Conservation (phyloP, 2,329 filamentous ascomycete species). For the Penicillium sp. region DNA sequence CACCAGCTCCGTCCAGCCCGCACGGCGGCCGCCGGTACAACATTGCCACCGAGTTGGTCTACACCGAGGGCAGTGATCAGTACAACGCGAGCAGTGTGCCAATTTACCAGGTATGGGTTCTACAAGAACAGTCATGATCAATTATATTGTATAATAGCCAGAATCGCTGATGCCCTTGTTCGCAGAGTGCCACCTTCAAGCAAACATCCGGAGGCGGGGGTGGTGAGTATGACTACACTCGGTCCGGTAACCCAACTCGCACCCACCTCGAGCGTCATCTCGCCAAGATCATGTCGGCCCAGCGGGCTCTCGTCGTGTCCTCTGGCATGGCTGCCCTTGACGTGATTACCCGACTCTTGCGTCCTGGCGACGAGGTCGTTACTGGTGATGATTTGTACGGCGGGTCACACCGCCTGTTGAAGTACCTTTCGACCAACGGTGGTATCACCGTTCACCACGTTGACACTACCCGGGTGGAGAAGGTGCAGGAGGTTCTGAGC, state of each 20-base stretch:
- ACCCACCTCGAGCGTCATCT: constrained; percentile 95
- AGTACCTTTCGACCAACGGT: constrained; percentile 83
- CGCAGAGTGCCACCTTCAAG: constrained; percentile 90
- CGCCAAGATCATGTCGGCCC: constrained; percentile 98
- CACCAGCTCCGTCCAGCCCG: constrained; percentile 89
- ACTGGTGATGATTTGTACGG: constrained; percentile 97
- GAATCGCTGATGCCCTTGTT: not conserved
- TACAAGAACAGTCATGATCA: not conserved
- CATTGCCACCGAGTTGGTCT: constrained; percentile 92
- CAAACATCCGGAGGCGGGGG: constrained; percentile 77
- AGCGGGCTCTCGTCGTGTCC: constrained; percentile 85
- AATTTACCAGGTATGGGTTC: constrained; percentile 74
- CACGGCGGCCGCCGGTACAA: constrained; percentile 84
- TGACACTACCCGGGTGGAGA: constrained; percentile 79
- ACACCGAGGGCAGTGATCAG: constrained; percentile 93
- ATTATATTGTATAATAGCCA: not conserved
- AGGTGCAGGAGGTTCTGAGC: constrained; percentile 67
- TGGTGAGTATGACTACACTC: constrained; percentile 96
- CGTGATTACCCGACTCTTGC: constrained; percentile 86
- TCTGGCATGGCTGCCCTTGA: constrained; percentile 98
- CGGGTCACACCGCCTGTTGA: constrained; percentile 88
- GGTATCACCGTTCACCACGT: constrained; percentile 95
- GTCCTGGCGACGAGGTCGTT: constrained; percentile 93
- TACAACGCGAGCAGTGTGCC: constrained; percentile 95
- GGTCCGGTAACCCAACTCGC: constrained; percentile 93